These are phyloP conservation scores for Zanthoxylum bungeanum DNA, from an alignment of 345 rosid genomes.

Conservation along the genomic window DNA sequence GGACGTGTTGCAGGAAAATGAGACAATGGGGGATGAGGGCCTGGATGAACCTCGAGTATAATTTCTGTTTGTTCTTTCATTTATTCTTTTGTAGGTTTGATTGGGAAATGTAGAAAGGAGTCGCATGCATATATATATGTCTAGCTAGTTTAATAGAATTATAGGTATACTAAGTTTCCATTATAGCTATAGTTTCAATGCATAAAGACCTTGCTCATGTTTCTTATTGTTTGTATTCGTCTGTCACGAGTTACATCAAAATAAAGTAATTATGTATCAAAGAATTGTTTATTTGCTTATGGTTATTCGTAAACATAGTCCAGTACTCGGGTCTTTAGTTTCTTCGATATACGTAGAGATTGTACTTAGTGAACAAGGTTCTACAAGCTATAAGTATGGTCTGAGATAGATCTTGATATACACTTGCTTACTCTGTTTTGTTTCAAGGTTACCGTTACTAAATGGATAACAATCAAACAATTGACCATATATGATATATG, in stretches of 20 bases:
- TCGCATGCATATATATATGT: conserved; percentile 3
- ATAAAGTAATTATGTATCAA: background rate
- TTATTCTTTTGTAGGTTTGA: conserved; percentile 38
- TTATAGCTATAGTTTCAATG: background rate
- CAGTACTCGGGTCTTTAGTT: too few species aligned
- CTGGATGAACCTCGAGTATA: conserved; percentile 40
- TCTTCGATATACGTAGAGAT: too few species aligned
- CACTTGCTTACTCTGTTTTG: too few species aligned
- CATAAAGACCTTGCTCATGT: background rate
- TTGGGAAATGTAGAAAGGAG: conserved; percentile 15
- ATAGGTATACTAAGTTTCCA: background rate
- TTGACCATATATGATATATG: too few species aligned
- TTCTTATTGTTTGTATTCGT: conserved; percentile 5
- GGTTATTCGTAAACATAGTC: background rate
- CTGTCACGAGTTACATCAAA: background rate
- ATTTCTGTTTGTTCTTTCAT: conserved; percentile 19
- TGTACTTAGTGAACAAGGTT: too few species aligned
- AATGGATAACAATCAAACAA: too few species aligned
- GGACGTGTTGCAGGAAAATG: conserved; percentile 72
- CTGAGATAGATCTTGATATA: too few species aligned
- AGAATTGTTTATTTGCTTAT: background rate
- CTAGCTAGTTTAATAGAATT: background rate
- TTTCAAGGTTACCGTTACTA: too few species aligned
- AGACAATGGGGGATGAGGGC: conserved; percentile 44
- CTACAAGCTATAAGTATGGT: too few species aligned